Evolutionary conservation across 2,329 filamentous ascomycete genomes (phyloP), one percentile per base, ranked within the genome.

Genomic region (Nemania sp.): DNA sequence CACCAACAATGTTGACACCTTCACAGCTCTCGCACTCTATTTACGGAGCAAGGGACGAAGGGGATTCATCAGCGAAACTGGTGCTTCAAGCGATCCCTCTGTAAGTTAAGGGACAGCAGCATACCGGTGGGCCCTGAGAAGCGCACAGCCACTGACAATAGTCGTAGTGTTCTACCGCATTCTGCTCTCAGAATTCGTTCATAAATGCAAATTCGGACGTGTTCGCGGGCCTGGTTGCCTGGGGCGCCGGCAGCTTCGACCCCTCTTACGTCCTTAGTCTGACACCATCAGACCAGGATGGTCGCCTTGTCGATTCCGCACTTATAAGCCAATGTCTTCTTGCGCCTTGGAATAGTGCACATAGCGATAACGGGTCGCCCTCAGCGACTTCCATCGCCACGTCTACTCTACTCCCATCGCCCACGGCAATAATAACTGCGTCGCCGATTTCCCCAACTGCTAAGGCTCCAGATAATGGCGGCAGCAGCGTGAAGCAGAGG

Each of bases 21-120:
- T 84, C 64, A 66, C 67, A 17, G 70, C 70, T 0, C 67, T 83
- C 1, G 77, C 78, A 0, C 67, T 69, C 2, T 82, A 75, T 61
- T 58, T 84, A 47, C 68, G 78, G 45, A 59, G 68, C 17, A 76
- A 77, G 45, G 76, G 77, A 4, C 69, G 81, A 5, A 70, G 75
- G 60, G 81, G 75, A 3, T 65, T 84, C 8, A 65, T 82, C 15
- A 80, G 75, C 14, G 81, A 84, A 68, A 79, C 77, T 2, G 80
- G 81, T 5, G 79, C 76, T 0, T 77, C 74, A 2, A 70, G 68
- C 59, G 71, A 73, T 46, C 54, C 65, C 3, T 70, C 75, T 36
- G 74, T 76, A 65, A 61, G 72, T 62, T 14, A n/a, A 51, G 11
- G 24, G 7, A 8, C 14, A 14, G 6, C 26, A 3, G 3, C 1